Evolutionary conservation across 768 basidiomycete species (phyloP), one percentile per base, ranked within the genome.

Genomic region (Infundibulicybe gibba): DNA sequence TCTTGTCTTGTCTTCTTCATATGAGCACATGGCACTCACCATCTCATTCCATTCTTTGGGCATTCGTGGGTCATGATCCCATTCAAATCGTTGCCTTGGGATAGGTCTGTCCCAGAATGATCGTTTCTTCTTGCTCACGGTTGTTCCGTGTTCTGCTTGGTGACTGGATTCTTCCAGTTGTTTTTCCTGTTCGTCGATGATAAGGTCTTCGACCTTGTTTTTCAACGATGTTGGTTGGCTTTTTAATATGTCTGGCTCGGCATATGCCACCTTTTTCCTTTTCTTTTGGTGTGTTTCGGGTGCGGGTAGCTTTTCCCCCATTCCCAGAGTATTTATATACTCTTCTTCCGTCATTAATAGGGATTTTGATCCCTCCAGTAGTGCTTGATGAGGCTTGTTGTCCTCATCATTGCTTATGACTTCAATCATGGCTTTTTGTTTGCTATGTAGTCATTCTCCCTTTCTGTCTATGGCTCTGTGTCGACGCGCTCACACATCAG

Each of bases 11-110:
- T n/a, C 15, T 19, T 39, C 43, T 35, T 42, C 9, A 11, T 42
- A 12, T 17, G 32, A 32, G 19, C 32, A 8, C 45, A 49, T 47
- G 5, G 48, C 32, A 6, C 20, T 43, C 13, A 54, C 46, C 4
- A 58, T 40, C 3, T 54, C 45, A 42, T 62, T 60, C 51, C 52
- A 59, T 50, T 62, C 49, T 3, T 9, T 1, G 6, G 56, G 58
- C 55, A 62, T 55, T 20, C 47, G 39, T 41, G 50, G 53, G 21
- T 56, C 52, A 17, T 47, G 48, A 12, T 30, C 21, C 52, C 53
- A 53, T n/a, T 52, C 42, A 5, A 49, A 34, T 13, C 46, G 32
- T 16, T 48, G 47, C 25, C 45, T 40, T 4, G 52, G 50, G 1
- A 46, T 41, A 0, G 54, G 58, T 40, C 50, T 32, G 38, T 57